These are phyloP conservation scores for Linnemannia elongata DNA, from an alignment of 192 early-diverging fungal species.

Conservation along the genomic window DNA sequence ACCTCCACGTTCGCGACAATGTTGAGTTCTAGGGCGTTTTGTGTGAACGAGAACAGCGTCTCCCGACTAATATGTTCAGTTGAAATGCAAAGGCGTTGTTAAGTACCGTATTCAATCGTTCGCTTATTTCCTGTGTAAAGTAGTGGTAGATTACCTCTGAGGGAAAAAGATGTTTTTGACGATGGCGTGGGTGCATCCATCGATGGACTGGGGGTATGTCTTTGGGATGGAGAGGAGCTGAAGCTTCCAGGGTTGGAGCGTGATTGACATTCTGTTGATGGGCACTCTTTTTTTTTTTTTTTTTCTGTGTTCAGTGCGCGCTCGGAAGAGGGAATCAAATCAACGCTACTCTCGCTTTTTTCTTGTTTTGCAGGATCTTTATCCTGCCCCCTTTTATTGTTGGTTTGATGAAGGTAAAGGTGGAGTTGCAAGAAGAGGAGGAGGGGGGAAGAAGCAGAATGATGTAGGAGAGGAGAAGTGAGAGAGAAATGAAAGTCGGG, in stretches of 20 bases:
- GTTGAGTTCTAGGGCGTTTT: constrained; percentile 77
- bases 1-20: constrained; percentile 71
- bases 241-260: constrained; percentile 70
- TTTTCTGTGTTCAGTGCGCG: no score
- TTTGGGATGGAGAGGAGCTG: constrained; percentile 74
- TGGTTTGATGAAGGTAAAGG: background rate
- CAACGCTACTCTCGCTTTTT: background rate
- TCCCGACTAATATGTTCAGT: constrained; percentile 37
- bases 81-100: no score
- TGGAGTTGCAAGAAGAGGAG: background rate
- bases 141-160: constrained; percentile 42
- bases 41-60: constrained; percentile 76
- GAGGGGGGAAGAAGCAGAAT: background rate
- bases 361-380: background rate
- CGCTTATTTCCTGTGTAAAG: background rate
- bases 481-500: background rate
- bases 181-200: constrained; percentile 70
- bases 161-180: constrained; percentile 71
- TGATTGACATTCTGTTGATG: constrained; percentile 60
- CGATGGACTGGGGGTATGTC: constrained; percentile 53
- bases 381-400: background rate
- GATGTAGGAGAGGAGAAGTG: background rate
- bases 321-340: background rate
- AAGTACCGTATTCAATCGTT: no score
- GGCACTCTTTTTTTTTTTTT: no score